Evolutionary conservation across 148 eudicot species (phyloP), one percentile per base, ranked within the genome.

Genomic region (Fallopia convolvulus): DNA sequence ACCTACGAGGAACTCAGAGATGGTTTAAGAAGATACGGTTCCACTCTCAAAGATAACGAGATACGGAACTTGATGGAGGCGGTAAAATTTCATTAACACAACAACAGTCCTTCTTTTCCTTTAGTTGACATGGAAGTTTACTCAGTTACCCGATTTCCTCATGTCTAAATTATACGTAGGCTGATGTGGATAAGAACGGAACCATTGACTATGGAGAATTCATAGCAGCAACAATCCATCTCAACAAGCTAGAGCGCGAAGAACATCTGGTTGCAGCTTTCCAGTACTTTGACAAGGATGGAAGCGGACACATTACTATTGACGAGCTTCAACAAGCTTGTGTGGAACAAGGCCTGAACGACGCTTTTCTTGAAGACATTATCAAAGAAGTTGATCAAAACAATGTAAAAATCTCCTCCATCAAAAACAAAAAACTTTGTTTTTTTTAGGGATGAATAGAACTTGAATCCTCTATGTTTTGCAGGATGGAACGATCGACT

Each of bases 1-100:
- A 92, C 99, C 81, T 95, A 91, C 63, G 97, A 95, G 80, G 99
- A 92, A 82, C 97, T 95, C 60, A 92, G 91, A 89, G 97, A 90
- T 78, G 97, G 99, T 80, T 91, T 95, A 60, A 85, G 87, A 76
- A 92, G 89, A 93, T 93, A 91, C 36, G 99, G 99, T 53, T 95
- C 99, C 75, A 95, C 92, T 77, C 88, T 95, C 44, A 91, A 95
- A 88, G 99, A 95, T 84, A 91, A 82, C 48, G 97, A 95, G 89
- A 95, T 95, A 78, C 97, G 97, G 36, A 91, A 86, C 80, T 92
- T 95, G 47, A 91, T 95, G 99, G 99, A 95, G 50, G 99, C 97
- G 81, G 99, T 95, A 92, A 61, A 81, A 66, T 48, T 32, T 65
- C 7, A 13, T 0, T 26, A 0, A n/a, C 30, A 26, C 30, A 18